A percentile compares a stretch with the other conserved stretches of the same genome.
phyloP scores from a whole-genome alignment of 345 rosid genomes.

The Odontarrhena argentea region DNA sequence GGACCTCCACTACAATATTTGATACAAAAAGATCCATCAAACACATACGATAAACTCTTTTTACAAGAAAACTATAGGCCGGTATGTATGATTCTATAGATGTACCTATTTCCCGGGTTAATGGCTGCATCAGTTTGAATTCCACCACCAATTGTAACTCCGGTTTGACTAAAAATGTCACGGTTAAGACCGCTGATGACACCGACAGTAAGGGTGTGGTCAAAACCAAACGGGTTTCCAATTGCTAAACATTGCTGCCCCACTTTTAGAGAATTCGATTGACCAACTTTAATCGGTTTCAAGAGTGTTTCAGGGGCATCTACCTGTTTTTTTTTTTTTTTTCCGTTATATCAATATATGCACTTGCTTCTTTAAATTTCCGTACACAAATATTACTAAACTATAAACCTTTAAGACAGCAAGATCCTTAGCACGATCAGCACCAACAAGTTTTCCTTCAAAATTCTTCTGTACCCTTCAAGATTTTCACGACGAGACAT shows the following conservation, averaged over 20 bases:
- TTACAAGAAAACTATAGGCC: background rate
- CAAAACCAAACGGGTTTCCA: slow-evolving; percentile 97
- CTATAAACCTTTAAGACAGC: slow-evolving; percentile 73
- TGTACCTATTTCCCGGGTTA: slow-evolving; percentile 94
- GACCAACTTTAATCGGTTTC: slow-evolving; percentile 77
- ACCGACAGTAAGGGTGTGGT: slow-evolving; percentile 93
- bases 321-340: slow-evolving; percentile 62
- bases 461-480: slow-evolving; percentile 86
- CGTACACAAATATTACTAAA: background rate
- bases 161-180: slow-evolving; percentile 87
- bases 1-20: slow-evolving; percentile 82
- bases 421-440: slow-evolving; percentile 91
- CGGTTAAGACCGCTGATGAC: slow-evolving; percentile 92
- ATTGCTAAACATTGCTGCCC: slow-evolving; percentile 96
- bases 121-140: slow-evolving; percentile 99
- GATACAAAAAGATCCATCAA: slow-evolving; percentile 19
- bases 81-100: slow-evolving; percentile 1
- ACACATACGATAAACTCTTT: background rate
- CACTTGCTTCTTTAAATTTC: background rate
- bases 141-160: slow-evolving; percentile 93
- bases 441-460: slow-evolving; percentile 88
- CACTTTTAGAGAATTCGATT: slow-evolving; percentile 74
- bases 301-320: slow-evolving; percentile 77
- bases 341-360: background rate
- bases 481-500: slow-evolving; percentile 35